Evolutionary conservation across 228 moss, liverwort and hornwort genomes (phyloP).

Genomic region (Sphagnum magellanicum): DNA sequence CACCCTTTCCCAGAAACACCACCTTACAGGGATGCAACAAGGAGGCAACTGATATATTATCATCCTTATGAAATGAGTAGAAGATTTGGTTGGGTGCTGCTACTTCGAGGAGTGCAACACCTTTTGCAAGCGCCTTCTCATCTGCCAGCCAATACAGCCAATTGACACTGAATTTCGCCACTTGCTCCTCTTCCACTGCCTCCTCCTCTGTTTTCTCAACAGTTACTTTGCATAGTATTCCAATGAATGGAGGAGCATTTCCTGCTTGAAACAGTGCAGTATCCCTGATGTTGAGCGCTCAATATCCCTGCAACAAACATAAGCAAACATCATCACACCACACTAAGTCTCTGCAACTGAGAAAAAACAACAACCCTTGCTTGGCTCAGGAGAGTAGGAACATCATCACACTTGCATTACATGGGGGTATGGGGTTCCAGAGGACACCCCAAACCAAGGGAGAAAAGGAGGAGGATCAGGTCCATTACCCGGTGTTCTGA

Average conservation of each 20-base stretch:
- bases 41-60: slow-evolving; percentile 68
- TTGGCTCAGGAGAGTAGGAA: too few species aligned
- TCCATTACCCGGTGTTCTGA: too few species aligned
- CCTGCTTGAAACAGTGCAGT: slow-evolving; percentile 83
- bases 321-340: background rate
- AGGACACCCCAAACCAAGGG: too few species aligned
- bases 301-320: slow-evolving; percentile 64
- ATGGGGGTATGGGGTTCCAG: too few species aligned
- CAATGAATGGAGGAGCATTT: slow-evolving; percentile 66
- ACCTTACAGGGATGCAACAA: slow-evolving; percentile 98
- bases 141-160: slow-evolving; percentile 89
- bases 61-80: slow-evolving; percentile 98
- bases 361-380: too few species aligned
- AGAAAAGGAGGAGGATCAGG: too few species aligned
- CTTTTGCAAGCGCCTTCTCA: slow-evolving; percentile 60
- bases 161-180: slow-evolving; percentile 55
- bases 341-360: too few species aligned
- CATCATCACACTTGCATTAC: too few species aligned
- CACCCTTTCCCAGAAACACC: slow-evolving; percentile 82
- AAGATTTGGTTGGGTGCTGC: slow-evolving; percentile 95
- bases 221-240: slow-evolving; percentile 68
- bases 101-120: slow-evolving; percentile 46
- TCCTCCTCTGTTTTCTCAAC: slow-evolving; percentile 12
- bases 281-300: slow-evolving; percentile 83
- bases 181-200: slow-evolving; percentile 7